Evolutionary conservation across 129 eudicot genomes (phyloP).

Genomic region (sunflower (Helianthus annuus)): DNA sequence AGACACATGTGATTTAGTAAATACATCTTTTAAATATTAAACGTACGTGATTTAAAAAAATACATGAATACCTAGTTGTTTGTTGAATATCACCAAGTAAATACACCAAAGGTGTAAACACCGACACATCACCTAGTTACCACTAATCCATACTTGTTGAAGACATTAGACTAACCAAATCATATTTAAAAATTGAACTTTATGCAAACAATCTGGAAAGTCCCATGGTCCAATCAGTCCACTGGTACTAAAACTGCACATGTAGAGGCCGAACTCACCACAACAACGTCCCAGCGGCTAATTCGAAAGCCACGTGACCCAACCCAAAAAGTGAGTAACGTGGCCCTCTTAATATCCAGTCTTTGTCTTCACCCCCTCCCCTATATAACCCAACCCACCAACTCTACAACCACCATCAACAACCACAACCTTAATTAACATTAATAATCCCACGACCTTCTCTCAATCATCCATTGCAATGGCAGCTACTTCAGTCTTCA

Average conservation of each 20-base stretch:
- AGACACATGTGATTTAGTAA: too few relatives aligned
- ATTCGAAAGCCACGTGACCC: not conserved
- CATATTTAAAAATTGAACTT: not conserved
- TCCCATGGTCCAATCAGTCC: not conserved
- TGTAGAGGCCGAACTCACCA: constrained; percentile 22
- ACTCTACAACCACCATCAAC: too few relatives aligned
- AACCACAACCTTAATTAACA: not conserved
- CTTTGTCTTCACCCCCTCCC: constrained; percentile 18
- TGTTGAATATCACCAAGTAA: too few relatives aligned
- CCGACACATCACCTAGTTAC: too few relatives aligned
- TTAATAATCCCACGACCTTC: not conserved
- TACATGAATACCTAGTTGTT: too few relatives aligned
- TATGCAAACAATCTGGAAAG: not conserved
- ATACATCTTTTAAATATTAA: too few relatives aligned
- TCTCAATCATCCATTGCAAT: not conserved
- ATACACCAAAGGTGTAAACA: too few relatives aligned
- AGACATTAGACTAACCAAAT: too few relatives aligned
- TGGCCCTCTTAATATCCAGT: constrained; percentile 62
- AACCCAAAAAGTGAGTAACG: constrained; percentile 35
- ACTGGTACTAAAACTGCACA: not conserved
- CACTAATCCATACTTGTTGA: too few relatives aligned
- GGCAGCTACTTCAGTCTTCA: constrained; percentile 46
- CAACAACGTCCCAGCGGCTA: constrained; percentile 12
- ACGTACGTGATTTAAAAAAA: too few relatives aligned
- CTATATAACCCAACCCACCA: constrained; percentile 19